Base-by-base conservation (phyloP, 371 early-diverging fungal genomes). In the Mortierella sp. region DNA sequence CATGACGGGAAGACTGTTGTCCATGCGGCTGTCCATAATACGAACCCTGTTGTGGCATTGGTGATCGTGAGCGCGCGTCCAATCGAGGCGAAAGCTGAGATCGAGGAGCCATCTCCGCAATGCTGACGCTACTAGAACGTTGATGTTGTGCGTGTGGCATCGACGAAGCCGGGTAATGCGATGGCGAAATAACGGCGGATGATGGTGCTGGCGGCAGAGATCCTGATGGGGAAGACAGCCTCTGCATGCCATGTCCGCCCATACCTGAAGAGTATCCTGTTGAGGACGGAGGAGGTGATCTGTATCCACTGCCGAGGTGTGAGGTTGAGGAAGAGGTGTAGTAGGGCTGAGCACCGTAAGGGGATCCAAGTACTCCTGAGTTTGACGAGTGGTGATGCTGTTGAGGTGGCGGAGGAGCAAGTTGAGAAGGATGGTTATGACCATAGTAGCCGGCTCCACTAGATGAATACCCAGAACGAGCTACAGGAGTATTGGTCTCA, bases 61-160 rank as follows among this genome's bases (percentile, higher is more conserved):
- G 81, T 3, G 86, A 85, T 57, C 61, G 82, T 16, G 81, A 74
- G 46, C 77, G 76, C 5, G 48, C 28, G 50, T 57, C 67, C 67
- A 72, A 21, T 73, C 75, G 80, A 11, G 84, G 84, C 48, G 83
- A 83, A 3, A 71, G 77, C 4, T 78, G 76, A 2, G 84, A 75
- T 19, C 81, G 61, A 21, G 80, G 43, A 4, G 54, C 57, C 59
- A 78, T 77, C 54, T 84, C 84, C 24, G 51, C 46, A 28, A 73
- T 73, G 69, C 81, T 67, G 26, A 80, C 75, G 46, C 84, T 84
- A 44, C 81, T 78, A 19, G 84, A 80, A 2, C 84, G 74, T 44
- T 84, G 84, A 31, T 83, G 83, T 2, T 77, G 77, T 24, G 46
- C 46, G 34, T 53, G 74, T 21, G 75, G 43, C 54, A 72, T 51